A percentile compares a stretch with the other conserved stretches of the same genome.
Conservation (phyloP, 192 early-diverging fungal species). For the Cladochytrium replicatum region DNA sequence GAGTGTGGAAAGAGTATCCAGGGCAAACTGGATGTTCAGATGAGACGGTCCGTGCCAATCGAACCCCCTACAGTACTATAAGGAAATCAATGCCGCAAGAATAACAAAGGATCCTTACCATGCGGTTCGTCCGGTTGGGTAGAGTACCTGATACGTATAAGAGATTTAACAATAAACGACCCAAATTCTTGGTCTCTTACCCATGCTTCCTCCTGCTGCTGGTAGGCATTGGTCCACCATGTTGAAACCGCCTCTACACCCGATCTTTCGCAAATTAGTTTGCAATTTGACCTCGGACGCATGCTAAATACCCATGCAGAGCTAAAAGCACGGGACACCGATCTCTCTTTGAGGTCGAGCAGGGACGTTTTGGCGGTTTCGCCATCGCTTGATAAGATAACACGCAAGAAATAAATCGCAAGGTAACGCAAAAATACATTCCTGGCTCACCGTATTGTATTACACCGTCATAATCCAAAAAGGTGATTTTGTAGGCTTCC, state of each 20-base stretch:
- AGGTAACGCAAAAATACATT: conserved; percentile 1
- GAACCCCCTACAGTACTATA: conserved; percentile 42
- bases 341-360: conserved; percentile 10
- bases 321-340: conserved; percentile 54
- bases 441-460: conserved; percentile 62
- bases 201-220: conserved; percentile 52
- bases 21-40: conserved; percentile 44
- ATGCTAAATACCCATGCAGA: conserved; percentile 46
- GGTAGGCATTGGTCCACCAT: conserved; percentile 54
- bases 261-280: conserved; percentile 22
- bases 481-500: conserved; percentile 60
- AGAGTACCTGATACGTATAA: conserved; percentile 38
- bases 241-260: conserved; percentile 48
- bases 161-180: background rate
- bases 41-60: conserved; percentile 71
- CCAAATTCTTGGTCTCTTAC: conserved; percentile 24
- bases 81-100: background rate
- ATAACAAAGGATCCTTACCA: conserved; percentile 44
- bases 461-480: conserved; percentile 53
- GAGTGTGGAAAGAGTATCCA: conserved; percentile 35
- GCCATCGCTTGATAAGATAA: conserved; percentile 25
- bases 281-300: background rate
- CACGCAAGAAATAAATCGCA: background rate
- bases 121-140: conserved; percentile 58
- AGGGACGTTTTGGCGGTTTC: conserved; percentile 27